Evolutionary conservation across 2,329 filamentous ascomycete species (phyloP).

Genomic region (Colletotrichum sidae): DNA sequence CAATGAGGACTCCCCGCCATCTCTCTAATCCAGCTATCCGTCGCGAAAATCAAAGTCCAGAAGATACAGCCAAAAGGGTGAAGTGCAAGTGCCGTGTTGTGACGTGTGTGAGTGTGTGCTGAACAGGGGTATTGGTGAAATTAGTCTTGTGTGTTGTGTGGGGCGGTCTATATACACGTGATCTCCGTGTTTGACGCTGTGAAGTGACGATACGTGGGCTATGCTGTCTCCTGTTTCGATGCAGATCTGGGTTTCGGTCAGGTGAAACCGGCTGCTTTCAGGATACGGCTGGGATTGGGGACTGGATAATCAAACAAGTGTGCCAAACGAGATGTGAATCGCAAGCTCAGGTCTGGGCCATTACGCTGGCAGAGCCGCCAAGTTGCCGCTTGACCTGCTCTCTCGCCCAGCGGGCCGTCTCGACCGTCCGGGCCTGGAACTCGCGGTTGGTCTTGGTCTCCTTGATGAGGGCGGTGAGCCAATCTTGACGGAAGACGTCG

Average conservation of each 20-base stretch:
- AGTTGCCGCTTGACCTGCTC: slow-evolving; percentile 97
- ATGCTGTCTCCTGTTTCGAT: slow-evolving; percentile 36
- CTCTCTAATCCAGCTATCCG: slow-evolving; percentile 39
- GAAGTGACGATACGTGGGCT: slow-evolving; percentile 36
- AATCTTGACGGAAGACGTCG: slow-evolving; percentile 88
- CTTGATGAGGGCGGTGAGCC: slow-evolving; percentile 90
- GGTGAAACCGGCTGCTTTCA: slow-evolving; percentile 36
- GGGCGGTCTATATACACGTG: slow-evolving; percentile 39
- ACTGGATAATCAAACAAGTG: slow-evolving; percentile 36
- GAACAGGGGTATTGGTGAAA: slow-evolving; percentile 37
- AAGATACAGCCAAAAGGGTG: slow-evolving; percentile 38
- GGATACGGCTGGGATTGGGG: slow-evolving; percentile 30
- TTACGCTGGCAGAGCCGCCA: slow-evolving; percentile 63
- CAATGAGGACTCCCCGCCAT: slow-evolving; percentile 36
- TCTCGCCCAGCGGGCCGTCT: slow-evolving; percentile 96
- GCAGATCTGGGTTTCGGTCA: slow-evolving; percentile 32
- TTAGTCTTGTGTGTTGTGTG: slow-evolving; percentile 37
- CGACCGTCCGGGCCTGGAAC: slow-evolving; percentile 84
- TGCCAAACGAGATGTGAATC: not conserved
- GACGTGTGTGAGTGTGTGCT: slow-evolving; percentile 33
- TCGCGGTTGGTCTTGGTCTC: slow-evolving; percentile 92
- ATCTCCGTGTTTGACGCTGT: slow-evolving; percentile 37
- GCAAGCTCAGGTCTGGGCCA: slow-evolving; percentile 59
- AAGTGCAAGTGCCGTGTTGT: slow-evolving; percentile 29
- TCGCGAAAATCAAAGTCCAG: slow-evolving; percentile 37